Evolutionary conservation across 768 basidiomycete genomes (phyloP).

Genomic region (Pisolithus sp.): DNA sequence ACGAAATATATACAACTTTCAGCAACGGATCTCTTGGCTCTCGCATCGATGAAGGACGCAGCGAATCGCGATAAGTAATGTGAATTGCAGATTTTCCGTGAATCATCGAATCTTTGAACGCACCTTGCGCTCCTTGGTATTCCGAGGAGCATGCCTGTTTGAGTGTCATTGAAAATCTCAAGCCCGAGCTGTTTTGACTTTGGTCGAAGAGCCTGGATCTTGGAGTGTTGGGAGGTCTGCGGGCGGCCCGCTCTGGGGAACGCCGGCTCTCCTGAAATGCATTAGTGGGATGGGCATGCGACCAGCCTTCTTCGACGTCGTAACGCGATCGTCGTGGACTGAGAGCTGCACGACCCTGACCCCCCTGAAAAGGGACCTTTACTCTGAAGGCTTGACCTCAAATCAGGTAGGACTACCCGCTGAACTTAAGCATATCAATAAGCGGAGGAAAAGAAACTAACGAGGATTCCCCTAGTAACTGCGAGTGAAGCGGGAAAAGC

Average conservation of each 20-base stretch:
- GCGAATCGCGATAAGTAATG: conserved; percentile 78
- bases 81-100: conserved; percentile 50
- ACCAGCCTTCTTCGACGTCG: conserved; percentile 35
- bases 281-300: neutral
- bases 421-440: too few species aligned
- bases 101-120: conserved; percentile 82
- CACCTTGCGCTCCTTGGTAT: conserved; percentile 74
- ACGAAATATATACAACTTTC: conserved; percentile 37
- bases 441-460: too few species aligned
- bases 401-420: too few species aligned
- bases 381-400: too few species aligned
- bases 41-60: conserved; percentile 78
- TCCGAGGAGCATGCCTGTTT: conserved; percentile 71
- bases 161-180: conserved; percentile 62
- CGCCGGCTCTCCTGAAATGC: neutral
- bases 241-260: neutral
- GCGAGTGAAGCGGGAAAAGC: too few species aligned
- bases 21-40: conserved; percentile 72
- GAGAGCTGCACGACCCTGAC: too few species aligned
- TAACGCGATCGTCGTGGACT: conserved; percentile 39
- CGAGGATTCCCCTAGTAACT: too few species aligned
- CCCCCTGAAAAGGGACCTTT: too few species aligned
- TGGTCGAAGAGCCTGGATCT: neutral
- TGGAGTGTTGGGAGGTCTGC: neutral
- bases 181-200: conserved; percentile 28